Percentiles rank a stretch among this genome's conserved stretches.
phyloP scores from a whole-genome alignment of 805 yeast genomes.

The Zygoascus tannicola region DNA sequence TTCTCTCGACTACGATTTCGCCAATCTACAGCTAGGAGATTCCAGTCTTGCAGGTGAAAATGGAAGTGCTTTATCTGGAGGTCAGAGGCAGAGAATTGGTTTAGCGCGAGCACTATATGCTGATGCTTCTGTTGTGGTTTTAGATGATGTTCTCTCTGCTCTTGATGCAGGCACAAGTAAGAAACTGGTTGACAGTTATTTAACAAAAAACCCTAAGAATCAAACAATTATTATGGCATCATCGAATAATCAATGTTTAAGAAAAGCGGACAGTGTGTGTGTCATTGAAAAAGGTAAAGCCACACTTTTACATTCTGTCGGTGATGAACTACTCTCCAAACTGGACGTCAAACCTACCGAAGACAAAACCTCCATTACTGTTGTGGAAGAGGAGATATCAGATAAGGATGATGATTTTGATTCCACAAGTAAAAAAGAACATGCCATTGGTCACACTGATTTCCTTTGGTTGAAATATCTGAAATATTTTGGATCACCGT shows the following conservation, averaged over 20 bases:
- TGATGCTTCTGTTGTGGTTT: slow-evolving; percentile 76
- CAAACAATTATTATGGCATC: not conserved
- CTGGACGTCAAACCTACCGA: not conserved
- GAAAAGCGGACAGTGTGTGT: not conserved
- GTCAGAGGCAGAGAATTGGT: slow-evolving; percentile 90
- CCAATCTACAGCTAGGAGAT: slow-evolving; percentile 77
- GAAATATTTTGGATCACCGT: not conserved
- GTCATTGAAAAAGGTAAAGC: not conserved
- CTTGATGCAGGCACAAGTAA: slow-evolving; percentile 94
- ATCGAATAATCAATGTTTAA: not conserved
- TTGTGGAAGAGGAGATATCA: not conserved
- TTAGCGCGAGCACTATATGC: slow-evolving; percentile 92
- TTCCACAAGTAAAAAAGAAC: not conserved
- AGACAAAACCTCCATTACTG: not conserved
- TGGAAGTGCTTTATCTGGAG: slow-evolving; percentile 86
- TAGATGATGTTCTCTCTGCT: slow-evolving; percentile 90
- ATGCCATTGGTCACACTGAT: not conserved
- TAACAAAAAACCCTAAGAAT: not conserved
- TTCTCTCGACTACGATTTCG: slow-evolving; percentile 73
- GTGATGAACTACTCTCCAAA: not conserved
- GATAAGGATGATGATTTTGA: not conserved
- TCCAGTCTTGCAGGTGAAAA: slow-evolving; percentile 89
- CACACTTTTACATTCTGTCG: not conserved
- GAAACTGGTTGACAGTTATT: slow-evolving; percentile 30
- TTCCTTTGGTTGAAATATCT: not conserved